Percentiles rank a stretch among this genome's conserved stretches.
Evolutionary conservation across 495 filamentous ascomycete species (phyloP).

Genomic region (Echria macrotheca): DNA sequence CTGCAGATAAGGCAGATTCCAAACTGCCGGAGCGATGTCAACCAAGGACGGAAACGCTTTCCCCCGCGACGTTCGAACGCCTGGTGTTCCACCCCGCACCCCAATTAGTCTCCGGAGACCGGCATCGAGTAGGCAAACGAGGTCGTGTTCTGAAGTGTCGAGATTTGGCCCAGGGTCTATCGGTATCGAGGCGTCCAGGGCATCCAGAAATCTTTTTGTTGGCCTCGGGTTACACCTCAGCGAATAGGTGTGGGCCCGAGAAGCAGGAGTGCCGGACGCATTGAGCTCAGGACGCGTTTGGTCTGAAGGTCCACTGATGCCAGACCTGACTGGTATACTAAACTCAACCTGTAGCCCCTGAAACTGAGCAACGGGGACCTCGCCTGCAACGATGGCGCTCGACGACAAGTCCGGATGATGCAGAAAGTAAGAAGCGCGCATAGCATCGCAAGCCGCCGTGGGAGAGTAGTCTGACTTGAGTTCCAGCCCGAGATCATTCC

Average conservation of each 20-base stretch:
- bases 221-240: constrained; percentile 7
- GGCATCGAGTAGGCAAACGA: constrained; percentile 26
- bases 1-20: constrained; percentile 39
- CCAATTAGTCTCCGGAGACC: constrained; percentile 32
- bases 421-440: constrained; percentile 19
- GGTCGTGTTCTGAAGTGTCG: not conserved
- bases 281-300: too few relatives aligned
- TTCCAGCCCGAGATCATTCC: constrained; percentile 24
- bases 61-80: constrained; percentile 18
- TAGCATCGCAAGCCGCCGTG: not conserved
- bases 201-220: constrained; percentile 5
- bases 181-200: not conserved
- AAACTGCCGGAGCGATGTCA: constrained; percentile 40
- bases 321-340: too few relatives aligned
- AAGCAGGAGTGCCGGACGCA: too few relatives aligned
- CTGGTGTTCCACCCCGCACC: constrained; percentile 20
- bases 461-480: constrained; percentile 15
- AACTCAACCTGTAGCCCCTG: constrained; percentile 26
- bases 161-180: not conserved
- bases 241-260: too few relatives aligned
- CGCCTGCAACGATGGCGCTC: constrained; percentile 14
- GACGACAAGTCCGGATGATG: constrained; percentile 26
- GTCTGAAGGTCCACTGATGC: too few relatives aligned
- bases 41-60: constrained; percentile 27
- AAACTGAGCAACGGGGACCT: constrained; percentile 27